phyloP scores from a whole-genome alignment of 306 rosid genomes.

The Datisca glomerata region DNA sequence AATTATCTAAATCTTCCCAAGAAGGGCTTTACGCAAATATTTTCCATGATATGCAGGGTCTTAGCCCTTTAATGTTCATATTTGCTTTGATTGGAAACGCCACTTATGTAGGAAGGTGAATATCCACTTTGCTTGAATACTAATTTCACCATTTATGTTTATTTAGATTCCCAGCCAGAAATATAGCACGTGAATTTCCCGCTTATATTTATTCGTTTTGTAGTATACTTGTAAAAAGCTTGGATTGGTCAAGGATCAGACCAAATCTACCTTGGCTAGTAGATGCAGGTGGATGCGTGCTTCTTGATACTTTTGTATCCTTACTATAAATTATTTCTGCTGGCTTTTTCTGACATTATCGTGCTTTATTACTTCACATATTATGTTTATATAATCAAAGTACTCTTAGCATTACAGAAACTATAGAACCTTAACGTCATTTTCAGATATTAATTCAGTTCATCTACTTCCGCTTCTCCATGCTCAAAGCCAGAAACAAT shows the following conservation, averaged over 20 bases:
- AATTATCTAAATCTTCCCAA: too few relatives aligned
- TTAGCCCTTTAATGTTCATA: conserved; percentile 74
- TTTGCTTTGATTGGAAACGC: conserved; percentile 73
- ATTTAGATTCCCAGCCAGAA: neutral
- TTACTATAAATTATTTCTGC: conserved; percentile 10
- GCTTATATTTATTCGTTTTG: conserved; percentile 9
- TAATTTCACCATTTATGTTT: neutral
- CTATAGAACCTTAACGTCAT: conserved; percentile 17
- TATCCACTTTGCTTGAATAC: neutral
- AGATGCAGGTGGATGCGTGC: conserved; percentile 76
- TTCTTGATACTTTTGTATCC: conserved; percentile 81
- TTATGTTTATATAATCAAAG: neutral
- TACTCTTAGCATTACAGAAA: neutral
- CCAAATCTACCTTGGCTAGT: conserved; percentile 92
- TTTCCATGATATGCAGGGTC: conserved; percentile 86
- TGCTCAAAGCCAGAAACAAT: conserved; percentile 11
- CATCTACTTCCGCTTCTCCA: conserved; percentile 30
- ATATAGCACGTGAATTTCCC: neutral
- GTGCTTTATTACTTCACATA: neutral
- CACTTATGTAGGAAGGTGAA: conserved; percentile 65
- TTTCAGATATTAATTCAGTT: conserved; percentile 60
- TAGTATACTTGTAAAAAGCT: conserved; percentile 63
- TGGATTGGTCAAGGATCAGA: conserved; percentile 49
- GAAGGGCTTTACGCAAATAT: too few relatives aligned
- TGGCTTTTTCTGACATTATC: neutral